These are phyloP conservation scores for Aegilops umbellulata DNA, from an alignment of 176 grass and related monocot genomes.

Conservation along the genomic window DNA sequence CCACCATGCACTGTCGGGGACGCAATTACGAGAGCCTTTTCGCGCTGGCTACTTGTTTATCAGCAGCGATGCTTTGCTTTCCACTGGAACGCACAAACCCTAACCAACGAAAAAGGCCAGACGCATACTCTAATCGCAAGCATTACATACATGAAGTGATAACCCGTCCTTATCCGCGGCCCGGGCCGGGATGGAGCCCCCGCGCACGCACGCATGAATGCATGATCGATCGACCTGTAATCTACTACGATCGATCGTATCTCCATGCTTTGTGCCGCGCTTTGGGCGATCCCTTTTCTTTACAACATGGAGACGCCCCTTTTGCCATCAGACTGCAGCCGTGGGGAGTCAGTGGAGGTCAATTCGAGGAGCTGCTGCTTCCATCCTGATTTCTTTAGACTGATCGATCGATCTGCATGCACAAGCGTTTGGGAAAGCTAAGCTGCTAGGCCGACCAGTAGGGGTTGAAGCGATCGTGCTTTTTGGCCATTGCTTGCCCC, in stretches of 20 bases:
- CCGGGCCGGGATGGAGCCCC: constrained; percentile 19
- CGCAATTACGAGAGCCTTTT: neutral
- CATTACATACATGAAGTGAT: neutral
- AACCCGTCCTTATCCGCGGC: constrained; percentile 38
- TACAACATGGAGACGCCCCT: constrained; percentile 30
- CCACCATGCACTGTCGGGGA: constrained; percentile 22
- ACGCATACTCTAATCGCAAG: constrained; percentile 5
- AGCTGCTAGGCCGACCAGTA: neutral
- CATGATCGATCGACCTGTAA: neutral
- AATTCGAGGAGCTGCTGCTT: constrained; percentile 14
- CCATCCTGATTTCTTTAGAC: constrained; percentile 13
- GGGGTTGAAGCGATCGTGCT: neutral
- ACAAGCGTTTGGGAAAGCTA: constrained; percentile 1
- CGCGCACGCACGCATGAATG: constrained; percentile 12
- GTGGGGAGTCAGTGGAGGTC: constrained; percentile 36
- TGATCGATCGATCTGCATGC: neutral
- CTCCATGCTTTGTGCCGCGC: constrained; percentile 18
- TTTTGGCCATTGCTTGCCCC: constrained; percentile 25
- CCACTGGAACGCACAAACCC: constrained; percentile 42
- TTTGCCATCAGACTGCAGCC: constrained; percentile 46
- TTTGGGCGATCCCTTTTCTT: constrained; percentile 10
- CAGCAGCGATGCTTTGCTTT: constrained; percentile 4
- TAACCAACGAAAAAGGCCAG: neutral
- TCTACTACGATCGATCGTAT: constrained; percentile 20
- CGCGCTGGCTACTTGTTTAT: neutral